Evolutionary conservation across 106 monocot genomes (phyloP).

Genomic region (Dendrobium officinale): DNA sequence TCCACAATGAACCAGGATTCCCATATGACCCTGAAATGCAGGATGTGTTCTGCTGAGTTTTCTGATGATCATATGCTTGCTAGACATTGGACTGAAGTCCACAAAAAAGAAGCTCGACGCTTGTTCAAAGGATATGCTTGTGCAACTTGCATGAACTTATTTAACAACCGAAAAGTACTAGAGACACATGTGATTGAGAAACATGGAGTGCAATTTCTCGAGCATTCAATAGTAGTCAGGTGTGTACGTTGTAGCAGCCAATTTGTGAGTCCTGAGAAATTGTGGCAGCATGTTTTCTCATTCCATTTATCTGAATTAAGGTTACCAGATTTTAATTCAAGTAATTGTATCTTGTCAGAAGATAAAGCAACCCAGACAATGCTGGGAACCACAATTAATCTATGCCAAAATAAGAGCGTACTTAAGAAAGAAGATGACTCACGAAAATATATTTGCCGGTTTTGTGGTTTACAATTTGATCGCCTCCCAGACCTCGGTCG

Average conservation of each 20-base stretch:
- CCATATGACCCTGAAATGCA: slow-evolving; percentile 51
- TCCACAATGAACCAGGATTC: slow-evolving; percentile 1
- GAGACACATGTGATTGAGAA: slow-evolving; percentile 69
- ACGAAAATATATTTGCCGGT: slow-evolving; percentile 47
- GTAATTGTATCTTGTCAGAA: not conserved
- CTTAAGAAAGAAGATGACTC: slow-evolving; percentile 23
- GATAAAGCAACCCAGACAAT: slow-evolving; percentile 20
- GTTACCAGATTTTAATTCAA: slow-evolving; percentile 18
- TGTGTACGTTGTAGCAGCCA: slow-evolving; percentile 76
- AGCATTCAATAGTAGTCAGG: slow-evolving; percentile 52
- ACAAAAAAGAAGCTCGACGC: slow-evolving; percentile 88
- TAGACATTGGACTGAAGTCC: slow-evolving; percentile 65
- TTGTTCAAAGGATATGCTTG: slow-evolving; percentile 90
- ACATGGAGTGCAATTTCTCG: slow-evolving; percentile 72
- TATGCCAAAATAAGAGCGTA: slow-evolving; percentile 12
- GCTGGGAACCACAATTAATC: slow-evolving; percentile 10
- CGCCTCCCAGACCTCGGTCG: slow-evolving; percentile 78
- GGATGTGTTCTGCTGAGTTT: slow-evolving; percentile 53
- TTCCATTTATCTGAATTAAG: slow-evolving; percentile 55
- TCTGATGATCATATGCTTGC: slow-evolving; percentile 51
- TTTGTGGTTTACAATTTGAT: slow-evolving; percentile 81
- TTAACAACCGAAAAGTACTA: slow-evolving; percentile 79
- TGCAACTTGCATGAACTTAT: slow-evolving; percentile 64
- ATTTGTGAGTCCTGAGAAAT: slow-evolving; percentile 47
- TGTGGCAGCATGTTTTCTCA: slow-evolving; percentile 85